Evolutionary conservation across 106 monocot species (phyloP).

Genomic region (Apostasia shenzhenica): DNA sequence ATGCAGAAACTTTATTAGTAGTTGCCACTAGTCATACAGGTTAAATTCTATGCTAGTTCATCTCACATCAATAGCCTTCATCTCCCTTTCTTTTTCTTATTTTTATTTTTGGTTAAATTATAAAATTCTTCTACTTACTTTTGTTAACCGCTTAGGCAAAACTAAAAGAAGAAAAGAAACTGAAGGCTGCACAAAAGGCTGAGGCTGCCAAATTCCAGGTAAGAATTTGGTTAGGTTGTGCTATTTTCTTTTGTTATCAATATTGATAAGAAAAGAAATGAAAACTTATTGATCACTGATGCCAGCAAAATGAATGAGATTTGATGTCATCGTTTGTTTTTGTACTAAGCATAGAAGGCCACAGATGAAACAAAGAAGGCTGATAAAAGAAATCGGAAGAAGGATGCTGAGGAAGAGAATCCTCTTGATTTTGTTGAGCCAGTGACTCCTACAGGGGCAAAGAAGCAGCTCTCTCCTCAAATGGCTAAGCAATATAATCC

Average conservation of each 20-base stretch:
- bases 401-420: conserved; percentile 55
- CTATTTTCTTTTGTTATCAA: not conserved
- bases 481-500: conserved; percentile 98
- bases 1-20: no score
- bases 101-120: no score
- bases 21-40: no score
- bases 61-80: no score
- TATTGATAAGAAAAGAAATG: not conserved
- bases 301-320: no score
- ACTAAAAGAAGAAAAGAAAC: conserved; percentile 74
- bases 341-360: conserved; percentile 34
- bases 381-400: conserved; percentile 55
- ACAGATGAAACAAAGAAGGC: conserved; percentile 59
- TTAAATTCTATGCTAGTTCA: no score
- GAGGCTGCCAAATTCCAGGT: conserved; percentile 65
- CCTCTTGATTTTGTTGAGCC: conserved; percentile 75
- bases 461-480: conserved; percentile 70
- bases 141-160: conserved; percentile 37
- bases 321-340: not conserved
- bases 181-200: conserved; percentile 74
- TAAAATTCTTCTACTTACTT: no score
- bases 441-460: conserved; percentile 61
- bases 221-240: conserved; percentile 1
- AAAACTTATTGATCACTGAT: no score
- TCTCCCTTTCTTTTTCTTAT: no score